Conservation (phyloP, 805 yeast genomes). For the Suhomyces sp. region DNA sequence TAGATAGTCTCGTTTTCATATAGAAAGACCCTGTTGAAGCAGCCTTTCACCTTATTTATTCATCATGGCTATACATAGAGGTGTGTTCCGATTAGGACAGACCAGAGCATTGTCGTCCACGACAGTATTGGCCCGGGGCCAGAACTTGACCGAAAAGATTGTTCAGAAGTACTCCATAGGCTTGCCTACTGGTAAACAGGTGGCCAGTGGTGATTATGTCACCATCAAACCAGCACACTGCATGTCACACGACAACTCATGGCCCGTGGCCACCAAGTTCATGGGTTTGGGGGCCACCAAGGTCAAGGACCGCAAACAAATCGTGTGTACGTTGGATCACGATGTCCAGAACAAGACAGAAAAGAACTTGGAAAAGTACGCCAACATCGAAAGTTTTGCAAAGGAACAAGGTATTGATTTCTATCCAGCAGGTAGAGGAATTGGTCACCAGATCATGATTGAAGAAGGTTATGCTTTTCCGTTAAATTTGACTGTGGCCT, state of each 20-base stretch:
- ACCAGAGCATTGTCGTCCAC: conserved; percentile 7
- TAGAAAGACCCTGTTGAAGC: too few relatives aligned
- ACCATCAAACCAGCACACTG: conserved; percentile 94
- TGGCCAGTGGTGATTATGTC: conserved; percentile 90
- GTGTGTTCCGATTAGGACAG: conserved; percentile 2
- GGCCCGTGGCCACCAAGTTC: conserved; percentile 98
- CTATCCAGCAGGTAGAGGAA: conserved; percentile 98
- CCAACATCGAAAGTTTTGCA: conserved; percentile 87
- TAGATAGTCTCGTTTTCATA: too few relatives aligned
- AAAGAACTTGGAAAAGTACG: conserved; percentile 83
- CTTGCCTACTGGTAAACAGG: conserved; percentile 68
- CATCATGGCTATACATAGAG: conserved; percentile 2
- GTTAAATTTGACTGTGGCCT: conserved; percentile 86
- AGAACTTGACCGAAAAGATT: conserved; percentile 92
- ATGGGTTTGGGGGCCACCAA: conserved; percentile 88
- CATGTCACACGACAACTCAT: conserved; percentile 98
- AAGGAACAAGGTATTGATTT: conserved; percentile 89
- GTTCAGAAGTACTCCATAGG: conserved; percentile 93
- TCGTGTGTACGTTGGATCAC: conserved; percentile 95
- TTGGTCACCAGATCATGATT: conserved; percentile 98
- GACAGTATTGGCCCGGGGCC: conserved; percentile 42
- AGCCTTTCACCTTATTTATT: too few relatives aligned
- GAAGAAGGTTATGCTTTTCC: conserved; percentile 99
- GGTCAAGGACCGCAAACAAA: conserved; percentile 83
- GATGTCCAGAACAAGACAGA: conserved; percentile 94